phyloP scores from a whole-genome alignment of 441 rosid species.

The Sinapis alba region DNA sequence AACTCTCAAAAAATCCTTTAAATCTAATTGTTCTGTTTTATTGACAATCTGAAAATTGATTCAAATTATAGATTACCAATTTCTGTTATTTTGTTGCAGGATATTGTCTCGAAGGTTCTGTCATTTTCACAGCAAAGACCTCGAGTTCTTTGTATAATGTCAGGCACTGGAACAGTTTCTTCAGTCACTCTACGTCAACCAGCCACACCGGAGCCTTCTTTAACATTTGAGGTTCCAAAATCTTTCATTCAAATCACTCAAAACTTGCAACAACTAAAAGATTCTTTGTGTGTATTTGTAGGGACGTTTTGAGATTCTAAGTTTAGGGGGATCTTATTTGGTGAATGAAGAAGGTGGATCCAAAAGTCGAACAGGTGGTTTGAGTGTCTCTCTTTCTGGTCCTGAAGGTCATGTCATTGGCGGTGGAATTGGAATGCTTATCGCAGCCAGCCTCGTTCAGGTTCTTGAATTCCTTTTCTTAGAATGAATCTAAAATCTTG shows the following conservation, averaged over 20 bases:
- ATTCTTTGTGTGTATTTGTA: constrained; percentile 31
- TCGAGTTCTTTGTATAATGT: constrained; percentile 89
- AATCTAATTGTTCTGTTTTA: neutral
- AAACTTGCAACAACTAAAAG: neutral
- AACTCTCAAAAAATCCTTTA: constrained; percentile 13
- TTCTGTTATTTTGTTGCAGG: constrained; percentile 48
- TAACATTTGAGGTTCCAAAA: constrained; percentile 75
- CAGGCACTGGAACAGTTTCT: constrained; percentile 90
- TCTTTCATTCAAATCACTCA: neutral
- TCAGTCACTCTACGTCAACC: constrained; percentile 84
- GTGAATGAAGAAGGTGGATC: constrained; percentile 90
- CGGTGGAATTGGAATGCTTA: constrained; percentile 83
- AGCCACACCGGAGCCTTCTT: constrained; percentile 59
- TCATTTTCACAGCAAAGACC: constrained; percentile 89
- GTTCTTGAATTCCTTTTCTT: constrained; percentile 40
- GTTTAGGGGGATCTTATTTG: constrained; percentile 94
- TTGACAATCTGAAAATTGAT: neutral
- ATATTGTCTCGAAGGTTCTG: constrained; percentile 77
- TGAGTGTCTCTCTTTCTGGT: constrained; percentile 90
- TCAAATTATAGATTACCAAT: neutral
- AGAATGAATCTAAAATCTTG: neutral
- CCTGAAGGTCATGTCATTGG: constrained; percentile 95
- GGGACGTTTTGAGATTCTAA: constrained; percentile 95
- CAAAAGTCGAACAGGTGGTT: constrained; percentile 80
- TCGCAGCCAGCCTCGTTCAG: constrained; percentile 88